A percentile compares a stretch with the other conserved stretches of the same genome.
phyloP scores from a whole-genome alignment of 164 flowering plant genomes.

The Houttuynia cordata region DNA sequence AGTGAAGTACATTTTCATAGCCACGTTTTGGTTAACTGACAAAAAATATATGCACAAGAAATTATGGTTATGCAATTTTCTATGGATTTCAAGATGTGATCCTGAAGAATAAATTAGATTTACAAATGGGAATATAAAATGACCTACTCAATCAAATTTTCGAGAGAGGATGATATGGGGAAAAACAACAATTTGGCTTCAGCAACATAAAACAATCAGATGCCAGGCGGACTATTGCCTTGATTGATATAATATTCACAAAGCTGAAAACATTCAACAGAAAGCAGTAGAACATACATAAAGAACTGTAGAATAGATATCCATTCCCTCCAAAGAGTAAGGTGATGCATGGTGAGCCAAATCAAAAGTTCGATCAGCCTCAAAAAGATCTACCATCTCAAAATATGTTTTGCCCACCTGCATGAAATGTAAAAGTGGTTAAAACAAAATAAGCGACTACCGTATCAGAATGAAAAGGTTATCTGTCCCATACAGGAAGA shows the following conservation, averaged over 20 bases:
- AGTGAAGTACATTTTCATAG: no score
- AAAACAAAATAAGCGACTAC: not conserved
- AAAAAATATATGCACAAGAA: no score
- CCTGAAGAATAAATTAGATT: no score
- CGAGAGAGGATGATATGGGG: no score
- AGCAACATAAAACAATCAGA: no score
- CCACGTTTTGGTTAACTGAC: no score
- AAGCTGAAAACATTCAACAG: not conserved
- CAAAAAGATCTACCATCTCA: constrained; percentile 53
- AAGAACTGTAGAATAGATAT: constrained; percentile 86
- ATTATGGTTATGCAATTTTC: no score
- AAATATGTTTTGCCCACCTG: constrained; percentile 64
- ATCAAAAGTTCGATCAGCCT: constrained; percentile 83
- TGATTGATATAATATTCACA: not conserved
- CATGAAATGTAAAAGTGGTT: not conserved
- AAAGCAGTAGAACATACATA: constrained; percentile 46
- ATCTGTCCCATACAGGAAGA: no score
- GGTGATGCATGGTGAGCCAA: constrained; percentile 76
- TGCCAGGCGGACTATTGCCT: not conserved
- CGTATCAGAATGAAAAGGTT: not conserved
- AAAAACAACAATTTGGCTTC: no score
- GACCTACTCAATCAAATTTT: no score
- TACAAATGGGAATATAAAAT: no score
- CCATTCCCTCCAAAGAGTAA: constrained; percentile 92
- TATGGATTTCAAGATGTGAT: no score